These are phyloP conservation scores for Aureobasidium sp. DNA, from an alignment of 2,329 filamentous ascomycete species.

Conservation along the genomic window DNA sequence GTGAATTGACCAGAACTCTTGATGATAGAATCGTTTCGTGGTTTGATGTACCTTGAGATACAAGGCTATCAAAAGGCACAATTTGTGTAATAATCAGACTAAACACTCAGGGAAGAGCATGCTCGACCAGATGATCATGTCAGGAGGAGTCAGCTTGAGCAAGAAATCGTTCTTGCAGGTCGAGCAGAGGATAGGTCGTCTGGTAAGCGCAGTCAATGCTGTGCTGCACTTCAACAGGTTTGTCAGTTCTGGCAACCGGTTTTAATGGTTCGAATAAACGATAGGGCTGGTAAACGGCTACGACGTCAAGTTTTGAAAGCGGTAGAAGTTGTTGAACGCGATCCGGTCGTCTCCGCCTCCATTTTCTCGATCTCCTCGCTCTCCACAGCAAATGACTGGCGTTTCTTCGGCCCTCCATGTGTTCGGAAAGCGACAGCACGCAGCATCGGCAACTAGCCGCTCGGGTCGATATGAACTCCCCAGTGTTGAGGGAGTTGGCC, in stretches of 20 bases:
- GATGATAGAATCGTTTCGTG: not conserved
- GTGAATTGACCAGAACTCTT: too few species aligned
- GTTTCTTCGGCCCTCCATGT: conserved; percentile 14
- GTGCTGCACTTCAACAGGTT: not conserved
- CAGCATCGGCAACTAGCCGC: conserved; percentile 2
- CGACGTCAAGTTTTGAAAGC: not conserved
- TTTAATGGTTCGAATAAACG: not conserved
- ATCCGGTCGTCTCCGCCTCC: conserved; percentile 5
- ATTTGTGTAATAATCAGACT: too few species aligned
- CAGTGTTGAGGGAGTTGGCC: not conserved
- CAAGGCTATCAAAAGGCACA: not conserved
- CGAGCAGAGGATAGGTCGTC: not conserved
- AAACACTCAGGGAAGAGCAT: not conserved
- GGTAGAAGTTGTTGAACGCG: conserved; percentile 3
- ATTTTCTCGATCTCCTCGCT: conserved; percentile 1
- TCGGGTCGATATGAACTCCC: conserved; percentile 3
- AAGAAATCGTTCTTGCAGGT: not conserved
- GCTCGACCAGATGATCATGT: not conserved
- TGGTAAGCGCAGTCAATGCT: not conserved
- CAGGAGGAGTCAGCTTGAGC: not conserved
- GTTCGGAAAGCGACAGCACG: conserved; percentile 8
- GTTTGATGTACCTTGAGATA: too few species aligned
- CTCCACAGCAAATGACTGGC: conserved; percentile 4
- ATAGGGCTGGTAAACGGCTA: not conserved
- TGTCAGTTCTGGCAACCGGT: not conserved